phyloP scores from a whole-genome alignment of 116 monocot genomes.

The Dioscorea cayenensis region DNA sequence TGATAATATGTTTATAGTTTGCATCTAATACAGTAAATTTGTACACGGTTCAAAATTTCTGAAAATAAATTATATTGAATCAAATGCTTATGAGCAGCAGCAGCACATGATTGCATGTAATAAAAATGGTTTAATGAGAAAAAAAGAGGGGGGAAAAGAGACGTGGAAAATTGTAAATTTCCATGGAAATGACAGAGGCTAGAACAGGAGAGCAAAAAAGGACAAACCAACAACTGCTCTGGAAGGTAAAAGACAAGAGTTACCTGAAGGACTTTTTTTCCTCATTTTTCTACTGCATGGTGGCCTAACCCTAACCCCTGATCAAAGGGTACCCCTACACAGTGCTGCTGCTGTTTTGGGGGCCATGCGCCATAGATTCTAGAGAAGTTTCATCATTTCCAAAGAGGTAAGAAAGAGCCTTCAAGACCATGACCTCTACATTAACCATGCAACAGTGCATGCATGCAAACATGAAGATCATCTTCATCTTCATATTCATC shows the following conservation, averaged over 20 bases:
- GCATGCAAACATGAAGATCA: background rate
- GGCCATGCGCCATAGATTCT: background rate
- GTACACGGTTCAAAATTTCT: no score
- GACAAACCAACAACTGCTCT: background rate
- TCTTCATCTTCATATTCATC: background rate
- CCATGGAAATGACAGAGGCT: no score
- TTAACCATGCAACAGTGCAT: background rate
- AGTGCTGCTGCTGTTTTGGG: background rate
- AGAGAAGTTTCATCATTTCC: slow-evolving; percentile 16
- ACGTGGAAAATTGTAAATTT: no score
- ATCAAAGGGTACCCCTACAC: background rate
- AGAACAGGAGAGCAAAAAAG: background rate
- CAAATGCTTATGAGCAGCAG: no score
- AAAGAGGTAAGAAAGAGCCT: slow-evolving; percentile 1
- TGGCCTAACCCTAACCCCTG: background rate
- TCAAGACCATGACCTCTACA: background rate
- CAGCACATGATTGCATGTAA: no score
- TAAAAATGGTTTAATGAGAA: no score
- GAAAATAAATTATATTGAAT: no score
- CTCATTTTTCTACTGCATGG: background rate
- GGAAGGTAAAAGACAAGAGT: background rate
- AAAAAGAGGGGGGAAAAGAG: no score
- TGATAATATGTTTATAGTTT: no score
- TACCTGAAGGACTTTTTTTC: background rate
- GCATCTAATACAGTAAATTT: no score